Conservation (phyloP, 2,329 filamentous ascomycete genomes). For the Fonsecaea pedrosoi region DNA sequence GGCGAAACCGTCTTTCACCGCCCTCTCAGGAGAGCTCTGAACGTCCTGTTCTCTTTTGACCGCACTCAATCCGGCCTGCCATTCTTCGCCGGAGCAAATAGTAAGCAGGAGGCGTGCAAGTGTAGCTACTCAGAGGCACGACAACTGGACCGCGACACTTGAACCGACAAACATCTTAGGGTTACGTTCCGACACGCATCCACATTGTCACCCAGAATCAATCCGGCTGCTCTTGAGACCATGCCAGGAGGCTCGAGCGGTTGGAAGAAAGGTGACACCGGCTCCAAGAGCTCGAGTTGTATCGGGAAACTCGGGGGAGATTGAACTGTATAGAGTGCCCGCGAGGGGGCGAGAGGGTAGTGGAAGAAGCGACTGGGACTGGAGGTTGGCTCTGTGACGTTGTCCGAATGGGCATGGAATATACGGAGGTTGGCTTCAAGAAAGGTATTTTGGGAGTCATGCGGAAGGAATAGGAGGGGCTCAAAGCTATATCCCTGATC, state of each 20-base stretch:
- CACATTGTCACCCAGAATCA: slow-evolving; percentile 56
- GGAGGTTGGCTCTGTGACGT: slow-evolving; percentile 26
- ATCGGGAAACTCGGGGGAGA: slow-evolving; percentile 81
- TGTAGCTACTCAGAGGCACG: slow-evolving; percentile 70
- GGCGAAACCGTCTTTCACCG: slow-evolving; percentile 52
- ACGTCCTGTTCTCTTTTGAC: slow-evolving; percentile 54
- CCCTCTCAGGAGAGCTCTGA: slow-evolving; percentile 51
- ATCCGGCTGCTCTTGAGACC: slow-evolving; percentile 54
- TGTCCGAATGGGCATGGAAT: slow-evolving; percentile 14
- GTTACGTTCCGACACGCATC: slow-evolving; percentile 88
- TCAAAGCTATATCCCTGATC: slow-evolving; percentile 8
- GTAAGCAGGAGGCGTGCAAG: slow-evolving; percentile 43
- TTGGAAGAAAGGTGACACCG: slow-evolving; percentile 50
- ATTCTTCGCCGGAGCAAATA: slow-evolving; percentile 42
- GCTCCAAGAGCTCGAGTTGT: slow-evolving; percentile 65
- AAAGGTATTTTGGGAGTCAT: slow-evolving; percentile 22
- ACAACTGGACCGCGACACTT: slow-evolving; percentile 76
- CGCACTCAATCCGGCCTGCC: slow-evolving; percentile 46
- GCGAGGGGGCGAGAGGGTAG: slow-evolving; percentile 47
- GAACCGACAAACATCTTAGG: slow-evolving; percentile 81
- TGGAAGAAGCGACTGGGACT: slow-evolving; percentile 41
- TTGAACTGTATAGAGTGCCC: slow-evolving; percentile 67
- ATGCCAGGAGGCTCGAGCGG: slow-evolving; percentile 67
- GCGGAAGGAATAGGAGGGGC: slow-evolving; percentile 15
- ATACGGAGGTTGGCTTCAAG: slow-evolving; percentile 24